Conservation (phyloP, 176 grass and related monocot species). For the Bolboschoenus planiculmis region DNA sequence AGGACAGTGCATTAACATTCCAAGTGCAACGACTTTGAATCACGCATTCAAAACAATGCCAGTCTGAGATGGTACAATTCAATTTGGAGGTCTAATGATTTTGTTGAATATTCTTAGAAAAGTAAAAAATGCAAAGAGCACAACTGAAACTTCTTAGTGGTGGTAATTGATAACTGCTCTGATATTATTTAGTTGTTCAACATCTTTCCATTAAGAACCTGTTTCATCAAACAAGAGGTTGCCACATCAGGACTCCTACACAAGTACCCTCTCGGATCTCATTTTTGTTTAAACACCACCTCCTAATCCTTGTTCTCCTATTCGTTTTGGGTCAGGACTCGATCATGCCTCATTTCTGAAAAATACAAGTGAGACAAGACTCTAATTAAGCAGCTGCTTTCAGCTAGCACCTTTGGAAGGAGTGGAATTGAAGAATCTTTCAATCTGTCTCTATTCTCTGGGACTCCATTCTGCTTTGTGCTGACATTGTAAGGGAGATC, state of each 20-base stretch:
- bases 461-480: too few species aligned
- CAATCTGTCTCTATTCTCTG: too few species aligned
- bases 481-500: too few species aligned
- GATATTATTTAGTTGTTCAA: neutral
- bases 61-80: neutral
- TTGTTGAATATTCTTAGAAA: neutral
- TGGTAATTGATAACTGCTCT: neutral
- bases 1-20: neutral
- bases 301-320: neutral
- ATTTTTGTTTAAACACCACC: too few species aligned
- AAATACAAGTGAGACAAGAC: neutral
- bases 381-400: neutral
- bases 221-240: neutral
- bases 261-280: neutral
- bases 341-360: neutral
- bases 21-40: neutral
- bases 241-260: neutral
- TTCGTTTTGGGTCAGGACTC: neutral
- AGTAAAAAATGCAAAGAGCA: neutral
- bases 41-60: neutral
- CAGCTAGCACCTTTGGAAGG: neutral
- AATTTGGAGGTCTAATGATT: neutral
- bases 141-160: neutral
- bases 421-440: neutral
- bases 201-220: neutral